Evolutionary conservation across 345 rosid species (phyloP), one percentile per base, ranked within the genome.

Genomic region (Trapa bicornis): DNA sequence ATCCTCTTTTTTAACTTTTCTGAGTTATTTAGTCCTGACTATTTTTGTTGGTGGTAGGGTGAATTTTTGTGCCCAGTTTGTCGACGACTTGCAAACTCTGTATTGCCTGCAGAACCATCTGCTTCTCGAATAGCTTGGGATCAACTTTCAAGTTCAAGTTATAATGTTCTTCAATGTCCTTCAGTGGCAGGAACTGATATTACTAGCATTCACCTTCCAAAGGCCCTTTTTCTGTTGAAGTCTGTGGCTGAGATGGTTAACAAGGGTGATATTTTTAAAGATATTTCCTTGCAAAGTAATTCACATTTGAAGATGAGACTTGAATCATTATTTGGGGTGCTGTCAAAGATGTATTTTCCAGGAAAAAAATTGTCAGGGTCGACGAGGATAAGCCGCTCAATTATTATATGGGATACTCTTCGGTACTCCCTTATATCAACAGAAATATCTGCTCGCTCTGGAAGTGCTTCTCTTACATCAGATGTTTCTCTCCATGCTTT

Each of bases 51-150:
- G 53, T 83, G 56, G 64, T 78, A 93, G 99, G 97, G 92, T 66
- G 99, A 94, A 81, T 89, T 94, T 78, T 89, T 94, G 43, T 94
- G 99, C 71, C 99, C 99, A 68, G 91, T 85, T 65, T 94, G 99
- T 70, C 97, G 99, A 54, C 84, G 84, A 41, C 83, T 91, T 45
- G 96, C 89, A 52, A 94, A 94, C 81, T 87, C 96, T 37, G 76
- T 84, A 69, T 74, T 94, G 81, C 97, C 97, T 69, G 82, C 85
- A 8, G 70, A 78, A 68, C 82, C 85, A 52, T 86, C 72, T 66
- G 75, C 78, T 77, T 74, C 79, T 56, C 76, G 72, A 71, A 78
- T 75, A 71, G 78, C 76, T 64, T 66, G 81, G 75, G 80, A 75
- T 81, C 85, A 76, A 73, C 81, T 90, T 54, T 56, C 73, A 78